Conservation (phyloP, 768 basidiomycete genomes). For the Hortiboletus flavorubellus region DNA sequence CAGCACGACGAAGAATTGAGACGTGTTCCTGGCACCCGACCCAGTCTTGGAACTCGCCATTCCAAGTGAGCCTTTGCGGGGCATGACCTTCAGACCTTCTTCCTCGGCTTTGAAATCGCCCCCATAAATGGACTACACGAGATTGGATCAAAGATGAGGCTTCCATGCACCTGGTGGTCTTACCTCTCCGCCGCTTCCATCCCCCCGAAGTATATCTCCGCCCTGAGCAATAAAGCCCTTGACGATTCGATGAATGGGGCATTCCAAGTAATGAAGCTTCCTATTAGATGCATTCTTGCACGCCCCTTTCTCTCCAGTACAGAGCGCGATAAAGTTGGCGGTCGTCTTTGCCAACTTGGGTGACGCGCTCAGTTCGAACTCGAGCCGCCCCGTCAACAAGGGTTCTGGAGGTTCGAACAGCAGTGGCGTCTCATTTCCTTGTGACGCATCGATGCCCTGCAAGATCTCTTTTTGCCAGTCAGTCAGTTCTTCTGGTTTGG, state of each 20-base stretch:
- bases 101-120: conserved; percentile 51
- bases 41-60: conserved; percentile 48
- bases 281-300: conserved; percentile 48
- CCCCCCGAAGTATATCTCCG: conserved; percentile 51
- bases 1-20: conserved; percentile 50
- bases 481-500: conserved; percentile 36
- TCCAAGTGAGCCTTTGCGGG: conserved; percentile 42
- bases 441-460: conserved; percentile 38
- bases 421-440: conserved; percentile 31
- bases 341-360: conserved; percentile 44
- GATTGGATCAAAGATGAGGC: conserved; percentile 9
- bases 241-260: conserved; percentile 45
- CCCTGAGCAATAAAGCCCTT: conserved; percentile 50
- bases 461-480: conserved; percentile 45
- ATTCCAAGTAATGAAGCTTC: conserved; percentile 41
- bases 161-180: conserved; percentile 8
- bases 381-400: conserved; percentile 39
- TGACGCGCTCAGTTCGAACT: conserved; percentile 38
- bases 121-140: conserved; percentile 42
- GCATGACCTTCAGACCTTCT: conserved; percentile 42
- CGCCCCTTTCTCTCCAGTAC: conserved; percentile 42
- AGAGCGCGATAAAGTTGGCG: conserved; percentile 47
- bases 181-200: conserved; percentile 55
- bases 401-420: conserved; percentile 36
- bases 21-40: conserved; percentile 44